These are phyloP conservation scores for Diaporthe eres DNA, from an alignment of 2,329 filamentous ascomycete genomes.

Conservation along the genomic window DNA sequence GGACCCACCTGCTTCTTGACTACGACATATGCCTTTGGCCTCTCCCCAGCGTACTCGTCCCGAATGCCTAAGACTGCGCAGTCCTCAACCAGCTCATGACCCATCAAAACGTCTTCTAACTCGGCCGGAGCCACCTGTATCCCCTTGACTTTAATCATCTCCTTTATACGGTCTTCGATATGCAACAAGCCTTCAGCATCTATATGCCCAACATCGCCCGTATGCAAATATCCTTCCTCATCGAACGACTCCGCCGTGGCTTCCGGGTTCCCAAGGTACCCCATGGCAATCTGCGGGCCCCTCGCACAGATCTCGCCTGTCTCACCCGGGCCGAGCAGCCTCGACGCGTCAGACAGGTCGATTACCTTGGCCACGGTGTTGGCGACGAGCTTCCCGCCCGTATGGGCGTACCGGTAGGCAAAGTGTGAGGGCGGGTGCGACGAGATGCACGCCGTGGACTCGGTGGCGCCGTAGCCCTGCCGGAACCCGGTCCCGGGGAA, in stretches of 20 bases:
- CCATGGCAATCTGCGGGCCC: conserved; percentile 65
- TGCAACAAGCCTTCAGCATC: conserved; percentile 69
- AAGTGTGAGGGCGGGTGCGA: conserved; percentile 70
- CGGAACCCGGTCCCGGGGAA: conserved; percentile 74
- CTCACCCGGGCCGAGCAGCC: conserved; percentile 58
- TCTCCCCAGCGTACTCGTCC: conserved; percentile 66
- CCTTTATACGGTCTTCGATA: conserved; percentile 75
- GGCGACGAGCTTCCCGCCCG: conserved; percentile 69
- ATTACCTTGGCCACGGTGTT: conserved; percentile 73
- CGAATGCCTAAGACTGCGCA: conserved; percentile 71
- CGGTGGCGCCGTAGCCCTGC: conserved; percentile 79
- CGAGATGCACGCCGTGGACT: conserved; percentile 74
- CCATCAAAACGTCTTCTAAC: conserved; percentile 50
- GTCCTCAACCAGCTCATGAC: conserved; percentile 63
- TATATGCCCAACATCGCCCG: conserved; percentile 69
- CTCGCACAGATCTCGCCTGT: conserved; percentile 60
- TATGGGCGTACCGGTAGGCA: conserved; percentile 69
- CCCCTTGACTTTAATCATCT: conserved; percentile 59
- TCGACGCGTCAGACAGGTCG: conserved; percentile 48
- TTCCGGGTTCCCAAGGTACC: conserved; percentile 60
- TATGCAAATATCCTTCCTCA: conserved; percentile 70
- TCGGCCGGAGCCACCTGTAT: conserved; percentile 51
- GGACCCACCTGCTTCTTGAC: conserved; percentile 49
- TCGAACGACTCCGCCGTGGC: conserved; percentile 66
- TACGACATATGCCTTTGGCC: conserved; percentile 74